Percentiles rank a stretch among this genome's conserved stretches.
These are phyloP conservation scores for Phytophthora podocarpi DNA, from an alignment of 352 stramenopile species.

Conservation along the genomic window DNA sequence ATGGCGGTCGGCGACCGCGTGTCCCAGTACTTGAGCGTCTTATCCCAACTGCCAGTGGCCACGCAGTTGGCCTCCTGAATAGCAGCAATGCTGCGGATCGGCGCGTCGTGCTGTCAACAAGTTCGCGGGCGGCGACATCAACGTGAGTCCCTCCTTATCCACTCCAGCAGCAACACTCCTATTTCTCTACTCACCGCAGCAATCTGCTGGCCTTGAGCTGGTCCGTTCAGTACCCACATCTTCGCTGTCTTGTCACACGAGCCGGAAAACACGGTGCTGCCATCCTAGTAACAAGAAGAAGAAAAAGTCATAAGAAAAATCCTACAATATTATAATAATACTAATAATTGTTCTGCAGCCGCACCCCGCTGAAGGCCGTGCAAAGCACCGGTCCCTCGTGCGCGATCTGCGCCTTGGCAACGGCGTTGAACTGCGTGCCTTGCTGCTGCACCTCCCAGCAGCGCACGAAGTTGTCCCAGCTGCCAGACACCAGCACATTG, in stretches of 20 bases:
- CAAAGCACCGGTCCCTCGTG: constrained; percentile 93
- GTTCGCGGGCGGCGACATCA: constrained; percentile 29
- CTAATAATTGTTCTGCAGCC: constrained; percentile 1
- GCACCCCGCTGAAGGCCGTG: constrained; percentile 88
- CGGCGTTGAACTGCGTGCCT: constrained; percentile 71
- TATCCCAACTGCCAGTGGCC: constrained; percentile 94
- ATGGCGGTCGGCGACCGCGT: constrained; percentile 89
- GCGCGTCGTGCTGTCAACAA: constrained; percentile 88
- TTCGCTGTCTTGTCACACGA: constrained; percentile 95
- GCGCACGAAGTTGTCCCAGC: constrained; percentile 85
- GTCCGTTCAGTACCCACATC: constrained; percentile 93
- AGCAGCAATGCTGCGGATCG: constrained; percentile 89
- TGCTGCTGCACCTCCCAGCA: constrained; percentile 87
- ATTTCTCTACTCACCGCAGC: constrained; percentile 51
- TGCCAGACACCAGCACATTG: constrained; percentile 79
- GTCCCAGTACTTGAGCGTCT: constrained; percentile 98
- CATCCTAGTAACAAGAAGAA: constrained; percentile 69
- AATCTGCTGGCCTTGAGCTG: constrained; percentile 77
- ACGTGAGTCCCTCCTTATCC: neutral
- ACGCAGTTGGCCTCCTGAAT: constrained; percentile 90
- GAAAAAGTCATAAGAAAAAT: neutral
- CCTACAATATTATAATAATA: too few relatives aligned
- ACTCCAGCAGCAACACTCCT: neutral
- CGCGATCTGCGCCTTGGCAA: constrained; percentile 84
- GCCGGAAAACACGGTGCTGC: constrained; percentile 92